Conservation (phyloP, 1,139 yeast genomes). For the Blastobotrys aristatus region DNA sequence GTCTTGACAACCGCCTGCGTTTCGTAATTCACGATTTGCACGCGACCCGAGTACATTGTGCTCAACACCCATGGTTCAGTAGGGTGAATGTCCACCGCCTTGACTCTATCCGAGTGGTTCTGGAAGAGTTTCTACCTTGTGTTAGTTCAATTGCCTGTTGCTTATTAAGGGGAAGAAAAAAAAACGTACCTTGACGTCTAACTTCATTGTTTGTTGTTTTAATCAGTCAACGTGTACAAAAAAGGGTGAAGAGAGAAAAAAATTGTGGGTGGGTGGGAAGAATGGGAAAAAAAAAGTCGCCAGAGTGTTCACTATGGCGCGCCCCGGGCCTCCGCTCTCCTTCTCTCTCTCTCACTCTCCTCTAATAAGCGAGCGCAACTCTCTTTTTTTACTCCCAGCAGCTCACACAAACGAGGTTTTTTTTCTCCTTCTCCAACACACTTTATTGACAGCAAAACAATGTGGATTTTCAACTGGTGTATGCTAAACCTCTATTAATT, state of each 20-base stretch:
- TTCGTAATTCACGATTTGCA: conserved; percentile 92
- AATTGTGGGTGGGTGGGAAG: not conserved
- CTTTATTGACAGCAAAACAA: conserved; percentile 24
- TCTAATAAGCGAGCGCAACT: not conserved
- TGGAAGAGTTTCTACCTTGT: conserved; percentile 59
- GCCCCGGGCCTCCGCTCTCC: not conserved
- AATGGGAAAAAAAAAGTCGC: conserved; percentile 2
- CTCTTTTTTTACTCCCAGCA: no score
- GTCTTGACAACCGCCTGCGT: conserved; percentile 62
- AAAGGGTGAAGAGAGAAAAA: not conserved
- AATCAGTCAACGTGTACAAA: not conserved
- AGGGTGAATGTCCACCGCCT: conserved; percentile 97
- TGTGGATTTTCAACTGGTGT: conserved; percentile 60
- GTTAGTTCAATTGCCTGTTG: not conserved
- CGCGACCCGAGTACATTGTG: conserved; percentile 68
- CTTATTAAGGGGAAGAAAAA: no score
- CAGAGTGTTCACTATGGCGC: conserved; percentile 4
- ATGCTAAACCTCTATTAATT: conserved; percentile 36
- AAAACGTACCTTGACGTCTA: conserved; percentile 25
- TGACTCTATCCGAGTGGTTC: conserved; percentile 90
- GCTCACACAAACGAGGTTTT: no score
- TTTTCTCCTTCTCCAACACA: not conserved
- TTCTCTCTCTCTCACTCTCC: not conserved
- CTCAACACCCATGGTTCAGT: conserved; percentile 94
- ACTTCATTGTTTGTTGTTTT: conserved; percentile 19